Percentiles rank a stretch among this genome's conserved stretches.
Evolutionary conservation across 768 basidiomycete genomes (phyloP).

Genomic region (Termitomyces titanicus): DNA sequence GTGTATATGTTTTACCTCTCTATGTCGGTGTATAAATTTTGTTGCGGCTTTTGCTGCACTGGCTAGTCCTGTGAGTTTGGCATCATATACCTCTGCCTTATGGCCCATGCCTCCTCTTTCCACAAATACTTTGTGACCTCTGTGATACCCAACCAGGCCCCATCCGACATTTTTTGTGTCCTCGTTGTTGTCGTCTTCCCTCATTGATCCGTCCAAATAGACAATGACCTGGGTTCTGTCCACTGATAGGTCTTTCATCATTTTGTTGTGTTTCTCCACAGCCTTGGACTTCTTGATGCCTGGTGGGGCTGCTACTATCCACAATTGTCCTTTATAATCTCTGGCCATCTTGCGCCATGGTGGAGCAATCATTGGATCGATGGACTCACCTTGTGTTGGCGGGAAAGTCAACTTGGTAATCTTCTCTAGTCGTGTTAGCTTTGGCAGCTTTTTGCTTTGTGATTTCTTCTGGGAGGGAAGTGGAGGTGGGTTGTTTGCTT

Average conservation of each 20-base stretch:
- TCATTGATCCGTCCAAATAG: not conserved
- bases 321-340: not conserved
- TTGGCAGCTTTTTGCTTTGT: not conserved
- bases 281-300: not conserved
- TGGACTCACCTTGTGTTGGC: not conserved
- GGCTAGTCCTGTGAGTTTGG: too few relatives aligned
- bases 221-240: not conserved
- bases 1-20: not conserved
- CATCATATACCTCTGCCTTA: too few relatives aligned
- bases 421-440: constrained; percentile 1
- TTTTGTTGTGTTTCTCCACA: not conserved
- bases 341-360: not conserved
- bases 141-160: too few relatives aligned
- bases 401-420: constrained; percentile 8
- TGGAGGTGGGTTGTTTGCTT: constrained; percentile 15
- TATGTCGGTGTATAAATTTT: not conserved
- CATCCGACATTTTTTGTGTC: too few relatives aligned
- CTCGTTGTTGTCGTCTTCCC: too few relatives aligned
- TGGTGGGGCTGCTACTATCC: not conserved
- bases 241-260: not conserved
- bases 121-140: too few relatives aligned
- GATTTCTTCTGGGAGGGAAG: constrained; percentile 11
- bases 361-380: not conserved
- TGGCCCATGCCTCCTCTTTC: too few relatives aligned
- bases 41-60: too few relatives aligned